Conservation (phyloP, 441 rosid species). For the Rhodomyrtus psidioides region DNA sequence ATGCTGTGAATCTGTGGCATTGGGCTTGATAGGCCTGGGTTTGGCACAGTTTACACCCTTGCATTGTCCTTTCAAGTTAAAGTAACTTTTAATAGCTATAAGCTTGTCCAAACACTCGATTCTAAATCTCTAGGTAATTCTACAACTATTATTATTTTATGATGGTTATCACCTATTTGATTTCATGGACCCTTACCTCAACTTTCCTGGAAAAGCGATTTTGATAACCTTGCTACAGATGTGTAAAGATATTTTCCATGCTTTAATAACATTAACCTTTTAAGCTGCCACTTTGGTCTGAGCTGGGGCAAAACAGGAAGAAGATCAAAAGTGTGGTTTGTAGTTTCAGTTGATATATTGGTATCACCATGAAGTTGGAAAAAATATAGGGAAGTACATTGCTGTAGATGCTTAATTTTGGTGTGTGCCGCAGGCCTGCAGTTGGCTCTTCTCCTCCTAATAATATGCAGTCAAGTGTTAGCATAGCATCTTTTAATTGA, state of each 20-base stretch:
- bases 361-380: background rate
- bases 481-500: background rate
- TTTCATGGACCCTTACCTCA: background rate
- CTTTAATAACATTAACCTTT: background rate
- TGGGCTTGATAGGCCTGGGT: background rate
- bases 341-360: background rate
- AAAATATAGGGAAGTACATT: background rate
- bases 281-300: background rate
- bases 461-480: background rate
- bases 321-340: background rate
- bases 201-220: background rate
- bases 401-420: background rate
- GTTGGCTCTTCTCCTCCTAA: background rate
- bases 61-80: background rate
- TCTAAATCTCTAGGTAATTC: background rate
- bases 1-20: background rate
- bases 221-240: background rate
- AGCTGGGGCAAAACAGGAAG: background rate
- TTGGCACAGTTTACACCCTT: background rate
- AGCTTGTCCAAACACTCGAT: background rate
- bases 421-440: background rate
- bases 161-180: background rate
- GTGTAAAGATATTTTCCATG: background rate
- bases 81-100: background rate
- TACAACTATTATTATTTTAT: background rate